These are phyloP conservation scores for Penicillium robsamsonii DNA, from an alignment of 495 filamentous ascomycete species.

Conservation along the genomic window DNA sequence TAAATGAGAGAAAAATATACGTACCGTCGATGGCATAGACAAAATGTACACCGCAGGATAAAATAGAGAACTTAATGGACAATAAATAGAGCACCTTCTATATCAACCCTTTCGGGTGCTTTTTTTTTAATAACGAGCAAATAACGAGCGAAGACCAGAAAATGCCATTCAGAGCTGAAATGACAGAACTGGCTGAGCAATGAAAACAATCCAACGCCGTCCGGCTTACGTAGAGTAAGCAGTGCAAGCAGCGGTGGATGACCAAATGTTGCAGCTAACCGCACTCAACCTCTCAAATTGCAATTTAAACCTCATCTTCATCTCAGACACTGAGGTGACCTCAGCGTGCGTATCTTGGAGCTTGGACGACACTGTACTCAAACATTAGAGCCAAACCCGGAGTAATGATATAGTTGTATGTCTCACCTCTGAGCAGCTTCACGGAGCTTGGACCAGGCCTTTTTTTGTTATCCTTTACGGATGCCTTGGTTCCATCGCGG, in stretches of 20 bases:
- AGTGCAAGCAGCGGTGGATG: constrained; percentile 25
- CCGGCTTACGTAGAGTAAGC: constrained; percentile 24
- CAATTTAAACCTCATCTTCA: constrained; percentile 34
- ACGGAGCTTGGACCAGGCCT: constrained; percentile 34
- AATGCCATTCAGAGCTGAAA: constrained; percentile 14
- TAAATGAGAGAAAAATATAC: constrained; percentile 1
- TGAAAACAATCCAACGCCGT: constrained; percentile 23
- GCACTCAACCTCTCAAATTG: constrained; percentile 36
- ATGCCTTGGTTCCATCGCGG: constrained; percentile 36
- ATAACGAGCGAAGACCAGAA: constrained; percentile 20
- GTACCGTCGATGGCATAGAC: background rate
- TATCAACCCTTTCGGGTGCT: constrained; percentile 13
- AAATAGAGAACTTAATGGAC: constrained; percentile 5
- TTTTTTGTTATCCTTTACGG: constrained; percentile 30
- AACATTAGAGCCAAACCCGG: background rate
- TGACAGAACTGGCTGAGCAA: constrained; percentile 18
- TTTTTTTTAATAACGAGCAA: constrained; percentile 22
- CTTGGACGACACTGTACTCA: constrained; percentile 45
- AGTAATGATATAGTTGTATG: background rate
- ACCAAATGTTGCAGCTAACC: constrained; percentile 29
- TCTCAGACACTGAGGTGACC: constrained; percentile 29
- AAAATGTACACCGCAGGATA: background rate
- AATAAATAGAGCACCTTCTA: constrained; percentile 7
- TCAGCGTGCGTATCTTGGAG: constrained; percentile 38
- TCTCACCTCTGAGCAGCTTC: constrained; percentile 42